Percentiles rank a stretch among this genome's conserved stretches.
phyloP scores from a whole-genome alignment of 495 filamentous ascomycete genomes.

The Tirmania nivea region DNA sequence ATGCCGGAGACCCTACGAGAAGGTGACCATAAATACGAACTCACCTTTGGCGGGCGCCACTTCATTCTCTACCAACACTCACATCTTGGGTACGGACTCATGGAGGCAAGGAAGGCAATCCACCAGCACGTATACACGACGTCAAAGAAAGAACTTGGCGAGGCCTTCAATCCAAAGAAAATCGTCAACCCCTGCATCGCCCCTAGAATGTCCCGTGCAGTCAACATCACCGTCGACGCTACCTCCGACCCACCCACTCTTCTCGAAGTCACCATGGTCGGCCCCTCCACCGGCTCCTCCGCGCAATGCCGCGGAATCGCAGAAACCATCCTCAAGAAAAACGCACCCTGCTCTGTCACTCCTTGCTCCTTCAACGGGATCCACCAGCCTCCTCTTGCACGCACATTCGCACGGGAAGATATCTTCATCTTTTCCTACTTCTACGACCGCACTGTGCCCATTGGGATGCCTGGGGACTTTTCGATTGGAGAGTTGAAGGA shows the following conservation, averaged over 20 bases:
- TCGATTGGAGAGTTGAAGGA: slow-evolving; percentile 71
- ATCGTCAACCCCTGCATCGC: slow-evolving; percentile 78
- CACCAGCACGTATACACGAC: slow-evolving; percentile 36
- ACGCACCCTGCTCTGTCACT: slow-evolving; percentile 52
- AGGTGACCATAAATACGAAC: slow-evolving; percentile 90
- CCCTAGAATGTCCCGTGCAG: slow-evolving; percentile 45
- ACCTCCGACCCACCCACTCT: slow-evolving; percentile 6
- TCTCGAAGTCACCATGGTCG: slow-evolving; percentile 58
- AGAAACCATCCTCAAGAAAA: slow-evolving; percentile 78
- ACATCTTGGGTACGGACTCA: slow-evolving; percentile 90
- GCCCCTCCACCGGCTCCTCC: slow-evolving; percentile 50
- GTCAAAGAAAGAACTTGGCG: slow-evolving; percentile 20
- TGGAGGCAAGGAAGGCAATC: slow-evolving; percentile 73
- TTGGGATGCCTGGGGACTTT: slow-evolving; percentile 92
- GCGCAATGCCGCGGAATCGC: slow-evolving; percentile 75
- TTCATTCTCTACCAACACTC: slow-evolving; percentile 97
- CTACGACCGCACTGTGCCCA: slow-evolving; percentile 71
- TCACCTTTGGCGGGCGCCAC: slow-evolving; percentile 71
- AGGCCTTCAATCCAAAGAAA: slow-evolving; percentile 33
- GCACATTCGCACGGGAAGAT: slow-evolving; percentile 82
- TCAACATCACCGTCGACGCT: slow-evolving; percentile 42
- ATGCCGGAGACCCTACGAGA: slow-evolving; percentile 72
- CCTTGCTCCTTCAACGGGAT: slow-evolving; percentile 97
- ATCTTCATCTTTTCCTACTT: slow-evolving; percentile 96
- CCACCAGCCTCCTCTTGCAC: slow-evolving; percentile 75